Conservation (phyloP, 495 filamentous ascomycete genomes). For the Podospora conica region DNA sequence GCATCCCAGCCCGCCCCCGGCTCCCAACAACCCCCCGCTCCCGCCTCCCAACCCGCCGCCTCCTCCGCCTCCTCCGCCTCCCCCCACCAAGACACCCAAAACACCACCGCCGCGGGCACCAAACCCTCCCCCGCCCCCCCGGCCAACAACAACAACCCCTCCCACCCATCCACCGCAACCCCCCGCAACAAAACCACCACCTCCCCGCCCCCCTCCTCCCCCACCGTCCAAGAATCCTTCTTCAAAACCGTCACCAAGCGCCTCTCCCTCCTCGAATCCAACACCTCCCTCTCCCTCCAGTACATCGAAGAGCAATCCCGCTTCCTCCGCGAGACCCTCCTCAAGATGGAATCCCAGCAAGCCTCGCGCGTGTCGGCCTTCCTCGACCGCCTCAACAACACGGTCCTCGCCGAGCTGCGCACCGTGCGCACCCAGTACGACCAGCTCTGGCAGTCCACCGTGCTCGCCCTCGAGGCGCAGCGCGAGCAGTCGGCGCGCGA, state of each 20-base stretch:
- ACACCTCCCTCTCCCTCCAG: constrained; percentile 85
- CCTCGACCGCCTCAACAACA: constrained; percentile 75
- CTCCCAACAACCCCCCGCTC: too few relatives aligned
- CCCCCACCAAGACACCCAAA: neutral
- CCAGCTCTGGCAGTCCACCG: constrained; percentile 90
- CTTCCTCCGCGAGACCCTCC: constrained; percentile 84
- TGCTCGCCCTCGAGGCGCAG: constrained; percentile 84
- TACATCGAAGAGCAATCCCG: constrained; percentile 96
- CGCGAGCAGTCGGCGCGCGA: constrained; percentile 74
- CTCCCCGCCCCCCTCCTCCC: constrained; percentile 54
- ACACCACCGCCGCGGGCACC: constrained; percentile 8
- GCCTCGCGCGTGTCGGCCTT: constrained; percentile 75
- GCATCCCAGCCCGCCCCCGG: too few relatives aligned
- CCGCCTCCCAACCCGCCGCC: constrained; percentile 7
- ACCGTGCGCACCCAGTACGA: constrained; percentile 83
- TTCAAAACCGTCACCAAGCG: constrained; percentile 96
- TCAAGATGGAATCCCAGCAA: constrained; percentile 84
- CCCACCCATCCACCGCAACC: constrained; percentile 11
- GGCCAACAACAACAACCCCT: constrained; percentile 2
- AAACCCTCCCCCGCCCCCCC: constrained; percentile 9
- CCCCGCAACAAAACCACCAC: constrained; percentile 36
- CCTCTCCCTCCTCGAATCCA: constrained; percentile 81
- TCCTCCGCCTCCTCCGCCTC: constrained; percentile 5
- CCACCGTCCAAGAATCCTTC: constrained; percentile 91
- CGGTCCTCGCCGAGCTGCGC: constrained; percentile 77